phyloP scores from a whole-genome alignment of 192 early-diverging fungal genomes.

The Funneliformis mosseae region DNA sequence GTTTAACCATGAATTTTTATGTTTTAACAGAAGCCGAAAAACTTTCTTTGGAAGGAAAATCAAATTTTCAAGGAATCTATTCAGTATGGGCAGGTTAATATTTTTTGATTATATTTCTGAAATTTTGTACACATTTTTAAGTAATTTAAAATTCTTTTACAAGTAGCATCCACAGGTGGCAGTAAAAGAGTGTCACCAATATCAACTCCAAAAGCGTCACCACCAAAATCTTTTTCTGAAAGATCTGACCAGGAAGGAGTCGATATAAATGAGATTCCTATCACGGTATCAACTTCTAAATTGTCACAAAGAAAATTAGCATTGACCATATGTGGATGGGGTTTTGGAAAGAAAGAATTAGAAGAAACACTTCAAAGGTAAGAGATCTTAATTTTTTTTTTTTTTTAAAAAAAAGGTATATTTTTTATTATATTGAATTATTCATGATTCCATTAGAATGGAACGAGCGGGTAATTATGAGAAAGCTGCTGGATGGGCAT shows the following conservation, averaged over 20 bases:
- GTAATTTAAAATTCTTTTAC: not conserved
- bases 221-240: constrained; percentile 37
- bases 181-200: constrained; percentile 45
- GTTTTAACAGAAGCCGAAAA: constrained; percentile 41
- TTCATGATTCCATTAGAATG: constrained; percentile 49
- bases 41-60: constrained; percentile 41
- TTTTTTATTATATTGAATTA: not conserved
- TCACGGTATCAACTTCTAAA: constrained; percentile 49
- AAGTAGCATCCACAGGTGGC: constrained; percentile 24
- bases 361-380: constrained; percentile 51
- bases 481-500: constrained; percentile 83
- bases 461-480: constrained; percentile 73
- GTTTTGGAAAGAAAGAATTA: constrained; percentile 47
- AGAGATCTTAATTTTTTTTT: too few species aligned
- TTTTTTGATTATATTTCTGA: not conserved
- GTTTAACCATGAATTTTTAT: not conserved
- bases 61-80: constrained; percentile 55
- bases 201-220: constrained; percentile 39
- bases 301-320: constrained; percentile 50
- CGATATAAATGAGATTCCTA: constrained; percentile 45
- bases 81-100: constrained; percentile 44
- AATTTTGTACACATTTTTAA: not conserved
- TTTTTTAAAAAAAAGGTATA: not conserved
- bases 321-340: constrained; percentile 55
- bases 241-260: constrained; percentile 27